Percentiles rank a stretch among this genome's conserved stretches.
Conservation (phyloP, 78 protist genomes). For the Dictyostelium purpureum region DNA sequence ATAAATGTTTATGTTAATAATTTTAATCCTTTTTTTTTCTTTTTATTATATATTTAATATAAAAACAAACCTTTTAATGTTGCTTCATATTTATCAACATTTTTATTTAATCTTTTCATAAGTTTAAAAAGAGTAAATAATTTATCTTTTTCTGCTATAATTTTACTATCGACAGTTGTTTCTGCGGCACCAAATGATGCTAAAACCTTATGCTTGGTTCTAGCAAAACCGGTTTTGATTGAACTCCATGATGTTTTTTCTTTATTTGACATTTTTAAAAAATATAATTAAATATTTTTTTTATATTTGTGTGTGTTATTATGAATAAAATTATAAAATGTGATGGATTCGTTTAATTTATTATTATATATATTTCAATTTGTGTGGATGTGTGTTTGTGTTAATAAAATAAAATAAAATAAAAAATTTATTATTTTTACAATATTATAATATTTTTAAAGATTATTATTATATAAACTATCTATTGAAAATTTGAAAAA, state of each 20-base stretch:
- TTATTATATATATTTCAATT: background rate
- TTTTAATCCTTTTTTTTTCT: background rate
- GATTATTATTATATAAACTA: too few species aligned
- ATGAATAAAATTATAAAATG: too few species aligned
- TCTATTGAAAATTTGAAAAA: background rate
- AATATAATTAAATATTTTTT: too few species aligned
- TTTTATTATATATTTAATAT: background rate
- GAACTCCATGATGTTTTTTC: constrained; percentile 40
- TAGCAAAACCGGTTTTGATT: constrained; percentile 54
- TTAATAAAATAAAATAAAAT: background rate
- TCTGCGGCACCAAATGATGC: constrained; percentile 72
- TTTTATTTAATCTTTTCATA: constrained; percentile 64
- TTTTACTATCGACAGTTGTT: constrained; percentile 56
- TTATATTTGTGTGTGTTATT: background rate
- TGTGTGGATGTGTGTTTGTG: background rate
- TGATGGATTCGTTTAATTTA: background rate
- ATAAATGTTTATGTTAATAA: background rate
- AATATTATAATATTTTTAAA: too few species aligned
- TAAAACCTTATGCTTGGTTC: constrained; percentile 62
- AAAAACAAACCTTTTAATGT: constrained; percentile 23
- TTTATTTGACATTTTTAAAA: background rate
- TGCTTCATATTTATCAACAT: constrained; percentile 54
- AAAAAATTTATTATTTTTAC: too few species aligned
- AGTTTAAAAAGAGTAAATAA: constrained; percentile 54
- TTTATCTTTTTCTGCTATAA: constrained; percentile 46